Evolutionary conservation across 2,329 filamentous ascomycete genomes (phyloP).

Genomic region (Neophaeococcomyces mojaviensis): DNA sequence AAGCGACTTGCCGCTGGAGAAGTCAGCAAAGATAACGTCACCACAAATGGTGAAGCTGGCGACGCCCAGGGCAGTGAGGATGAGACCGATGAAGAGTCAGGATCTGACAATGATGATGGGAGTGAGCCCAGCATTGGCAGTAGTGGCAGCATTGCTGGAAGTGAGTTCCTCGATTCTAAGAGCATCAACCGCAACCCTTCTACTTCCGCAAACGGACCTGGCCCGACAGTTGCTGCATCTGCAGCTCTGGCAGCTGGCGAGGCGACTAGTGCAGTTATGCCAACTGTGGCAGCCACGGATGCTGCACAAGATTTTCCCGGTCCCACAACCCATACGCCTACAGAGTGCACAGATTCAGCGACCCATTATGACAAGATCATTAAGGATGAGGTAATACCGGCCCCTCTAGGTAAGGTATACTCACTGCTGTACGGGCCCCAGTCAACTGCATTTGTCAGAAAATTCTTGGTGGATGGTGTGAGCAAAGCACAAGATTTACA

Average conservation of each 20-base stretch:
- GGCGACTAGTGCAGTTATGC: constrained; percentile 20
- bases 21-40: constrained; percentile 80
- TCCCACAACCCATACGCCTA: constrained; percentile 70
- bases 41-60: constrained; percentile 56
- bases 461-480: constrained; percentile 78
- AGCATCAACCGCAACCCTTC: constrained; percentile 66
- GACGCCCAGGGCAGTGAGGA: constrained; percentile 52
- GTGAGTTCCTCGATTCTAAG: constrained; percentile 44
- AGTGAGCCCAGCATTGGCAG: constrained; percentile 55
- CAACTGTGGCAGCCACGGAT: constrained; percentile 34
- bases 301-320: constrained; percentile 66
- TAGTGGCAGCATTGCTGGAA: constrained; percentile 47
- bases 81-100: constrained; percentile 69
- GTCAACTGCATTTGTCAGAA: constrained; percentile 74
- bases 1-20: constrained; percentile 62
- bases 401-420: constrained; percentile 87
- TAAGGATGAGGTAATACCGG: constrained; percentile 77
- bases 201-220: constrained; percentile 28
- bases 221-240: constrained; percentile 16
- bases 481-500: constrained; percentile 75
- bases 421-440: constrained; percentile 75
- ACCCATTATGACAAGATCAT: constrained; percentile 78
- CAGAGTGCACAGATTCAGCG: constrained; percentile 71
- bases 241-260: constrained; percentile 26
- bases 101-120: constrained; percentile 43